Percentiles rank a stretch among this genome's conserved stretches.
Evolutionary conservation across 257 asterid genomes (phyloP).

Genomic region (Cruciata laevipes): DNA sequence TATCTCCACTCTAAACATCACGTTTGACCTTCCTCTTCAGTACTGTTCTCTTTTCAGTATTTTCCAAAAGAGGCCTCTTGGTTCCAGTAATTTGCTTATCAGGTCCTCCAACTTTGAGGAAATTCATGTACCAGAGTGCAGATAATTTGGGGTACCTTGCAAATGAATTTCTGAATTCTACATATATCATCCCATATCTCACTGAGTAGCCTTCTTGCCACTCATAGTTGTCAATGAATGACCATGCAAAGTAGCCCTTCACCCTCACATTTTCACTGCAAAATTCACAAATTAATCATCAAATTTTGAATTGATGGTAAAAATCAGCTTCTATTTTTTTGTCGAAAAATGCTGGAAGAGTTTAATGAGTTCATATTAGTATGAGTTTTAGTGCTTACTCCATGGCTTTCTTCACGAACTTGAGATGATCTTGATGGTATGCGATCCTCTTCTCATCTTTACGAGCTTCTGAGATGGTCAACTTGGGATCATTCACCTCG

Average conservation of each 20-base stretch:
- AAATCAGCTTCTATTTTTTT: too few relatives aligned
- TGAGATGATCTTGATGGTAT: constrained; percentile 20
- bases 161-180: constrained; percentile 2
- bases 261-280: constrained; percentile 10
- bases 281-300: neutral
- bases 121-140: constrained; percentile 18
- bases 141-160: constrained; percentile 13
- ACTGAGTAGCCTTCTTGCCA: constrained; percentile 13
- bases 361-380: neutral
- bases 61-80: constrained; percentile 2
- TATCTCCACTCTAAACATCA: neutral
- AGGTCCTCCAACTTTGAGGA: constrained; percentile 5
- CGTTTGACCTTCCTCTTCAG: neutral
- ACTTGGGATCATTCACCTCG: constrained; percentile 10
- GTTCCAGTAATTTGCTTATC: neutral
- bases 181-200: constrained; percentile 10
- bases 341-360: neutral
- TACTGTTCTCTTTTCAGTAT: neutral
- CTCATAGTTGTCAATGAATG: constrained; percentile 13
- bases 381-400: constrained; percentile 1
- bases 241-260: constrained; percentile 5
- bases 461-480: constrained; percentile 10
- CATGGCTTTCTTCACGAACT: constrained; percentile 14
- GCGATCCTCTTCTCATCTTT: constrained; percentile 12
- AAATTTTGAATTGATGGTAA: too few relatives aligned